Percentiles rank a stretch among this genome's conserved stretches.
phyloP scores from a whole-genome alignment of 345 rosid species.

The Raphanus raphanistrum region DNA sequence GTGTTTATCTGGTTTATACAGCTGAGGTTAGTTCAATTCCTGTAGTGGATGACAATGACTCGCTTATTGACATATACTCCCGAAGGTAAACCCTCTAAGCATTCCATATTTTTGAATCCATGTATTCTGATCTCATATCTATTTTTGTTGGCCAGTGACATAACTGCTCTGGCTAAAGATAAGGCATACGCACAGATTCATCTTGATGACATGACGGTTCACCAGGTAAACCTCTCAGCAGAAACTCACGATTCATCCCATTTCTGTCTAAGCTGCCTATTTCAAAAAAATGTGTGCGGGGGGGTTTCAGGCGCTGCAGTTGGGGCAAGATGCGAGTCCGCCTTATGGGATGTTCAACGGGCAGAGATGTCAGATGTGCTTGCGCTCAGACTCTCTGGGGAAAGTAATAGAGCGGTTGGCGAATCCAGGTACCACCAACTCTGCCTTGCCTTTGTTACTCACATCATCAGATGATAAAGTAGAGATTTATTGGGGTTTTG shows the following conservation, averaged over 20 bases:
- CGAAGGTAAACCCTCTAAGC: constrained; percentile 52
- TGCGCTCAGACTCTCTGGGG: constrained; percentile 68
- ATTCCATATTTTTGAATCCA: background rate
- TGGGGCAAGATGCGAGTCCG: constrained; percentile 71
- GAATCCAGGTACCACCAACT: constrained; percentile 51
- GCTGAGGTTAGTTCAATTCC: constrained; percentile 95
- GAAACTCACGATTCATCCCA: background rate
- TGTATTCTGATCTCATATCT: constrained; percentile 28
- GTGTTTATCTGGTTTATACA: constrained; percentile 41
- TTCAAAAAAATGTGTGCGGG: background rate
- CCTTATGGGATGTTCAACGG: constrained; percentile 51
- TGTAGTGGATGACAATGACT: constrained; percentile 78
- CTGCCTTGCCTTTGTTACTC: background rate
- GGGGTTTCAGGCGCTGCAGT: constrained; percentile 61
- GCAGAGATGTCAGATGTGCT: constrained; percentile 87
- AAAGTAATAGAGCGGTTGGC: constrained; percentile 87
- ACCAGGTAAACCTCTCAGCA: constrained; percentile 59
- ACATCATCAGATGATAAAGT: background rate
- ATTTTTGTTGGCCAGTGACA: constrained; percentile 52
- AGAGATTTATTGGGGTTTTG: background rate
- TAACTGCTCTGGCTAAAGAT: constrained; percentile 86
- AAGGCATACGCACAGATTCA: constrained; percentile 88
- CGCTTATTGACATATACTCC: constrained; percentile 75
- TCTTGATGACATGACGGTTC: constrained; percentile 87
- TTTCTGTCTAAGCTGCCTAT: background rate